Evolutionary conservation across 2,329 filamentous ascomycete species (phyloP), one percentile per base, ranked within the genome.

Genomic region (Diaporthe citri): DNA sequence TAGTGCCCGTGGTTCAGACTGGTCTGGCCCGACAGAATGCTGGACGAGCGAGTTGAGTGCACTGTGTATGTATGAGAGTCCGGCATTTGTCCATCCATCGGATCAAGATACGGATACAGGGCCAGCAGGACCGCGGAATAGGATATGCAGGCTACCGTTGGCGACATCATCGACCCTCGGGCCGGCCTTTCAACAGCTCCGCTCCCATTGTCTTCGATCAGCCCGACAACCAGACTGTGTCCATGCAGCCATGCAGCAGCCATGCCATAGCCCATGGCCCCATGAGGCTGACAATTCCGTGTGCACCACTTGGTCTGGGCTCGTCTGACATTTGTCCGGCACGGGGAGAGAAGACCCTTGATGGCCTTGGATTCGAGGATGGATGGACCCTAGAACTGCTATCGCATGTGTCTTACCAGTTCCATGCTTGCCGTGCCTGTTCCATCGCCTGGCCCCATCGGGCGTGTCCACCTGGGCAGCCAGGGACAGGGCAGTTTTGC

Each of bases 101-200:
- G 59, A 64, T 64, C 59, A 25, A 12, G 59, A 62, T 39, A 17
- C 9, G 36, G 57, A 41, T 39, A 64, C 28, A n/a, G 43, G 28
- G 10, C 17, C 51, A 12, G 59, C 20, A 46, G 59, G 39, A 8
- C 34, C 25, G 43, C 15, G 17, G 41, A 31, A 10, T 4, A 10
- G 22, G 55, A 57, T 34, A 46, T 66, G 60, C 60, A 66, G 60
- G 41, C 60, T 66, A 25, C 62, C 31, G 62, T n/a, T n/a, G 43
- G 64, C 15, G 48, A 31, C 64, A 69, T 69, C 64, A 69, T 69
- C 31, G 48, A 69, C 64, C 36, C 34, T 55, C 64, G 64, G 64
- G 34, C 64, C 64, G 48, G 64, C 15, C 48, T 69, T 55, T 69
- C 64, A 69, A 28, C 48, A 55, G 34, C 64, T 69, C 64, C 48